These are phyloP conservation scores for Phaeosphaeria sp. DNA, from an alignment of 2,329 filamentous ascomycete species.

Conservation along the genomic window DNA sequence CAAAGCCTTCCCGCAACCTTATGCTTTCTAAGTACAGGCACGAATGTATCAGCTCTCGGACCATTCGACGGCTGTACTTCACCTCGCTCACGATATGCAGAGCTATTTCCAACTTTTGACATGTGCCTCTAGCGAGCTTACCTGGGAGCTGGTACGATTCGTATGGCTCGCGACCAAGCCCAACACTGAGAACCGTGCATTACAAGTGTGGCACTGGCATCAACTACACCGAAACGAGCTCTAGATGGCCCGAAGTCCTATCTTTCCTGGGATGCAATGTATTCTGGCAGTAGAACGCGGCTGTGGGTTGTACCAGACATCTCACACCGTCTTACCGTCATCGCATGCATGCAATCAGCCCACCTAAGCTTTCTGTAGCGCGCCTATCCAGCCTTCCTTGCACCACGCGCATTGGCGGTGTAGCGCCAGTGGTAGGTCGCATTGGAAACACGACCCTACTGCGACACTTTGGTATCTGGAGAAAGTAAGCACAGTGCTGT, in stretches of 20 bases:
- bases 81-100: not conserved
- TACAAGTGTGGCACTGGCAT: not conserved
- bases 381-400: not conserved
- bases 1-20: not conserved
- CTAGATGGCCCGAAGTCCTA: not conserved
- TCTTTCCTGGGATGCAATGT: not conserved
- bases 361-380: not conserved
- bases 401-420: not conserved
- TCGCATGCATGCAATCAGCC: not conserved
- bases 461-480: not conserved
- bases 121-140: not conserved
- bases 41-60: not conserved
- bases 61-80: not conserved
- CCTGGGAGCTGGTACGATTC: not conserved
- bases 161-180: not conserved
- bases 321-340: not conserved
- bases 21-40: not conserved
- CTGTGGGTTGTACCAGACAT: not conserved
- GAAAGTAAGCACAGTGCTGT: not conserved
- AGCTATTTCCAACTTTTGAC: not conserved
- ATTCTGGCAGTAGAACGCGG: not conserved
- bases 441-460: not conserved
- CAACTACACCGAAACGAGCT: not conserved
- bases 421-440: not conserved
- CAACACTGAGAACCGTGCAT: not conserved